Conservation (phyloP, 2,329 filamentous ascomycete species). For the Fusarium oligoseptatum region DNA sequence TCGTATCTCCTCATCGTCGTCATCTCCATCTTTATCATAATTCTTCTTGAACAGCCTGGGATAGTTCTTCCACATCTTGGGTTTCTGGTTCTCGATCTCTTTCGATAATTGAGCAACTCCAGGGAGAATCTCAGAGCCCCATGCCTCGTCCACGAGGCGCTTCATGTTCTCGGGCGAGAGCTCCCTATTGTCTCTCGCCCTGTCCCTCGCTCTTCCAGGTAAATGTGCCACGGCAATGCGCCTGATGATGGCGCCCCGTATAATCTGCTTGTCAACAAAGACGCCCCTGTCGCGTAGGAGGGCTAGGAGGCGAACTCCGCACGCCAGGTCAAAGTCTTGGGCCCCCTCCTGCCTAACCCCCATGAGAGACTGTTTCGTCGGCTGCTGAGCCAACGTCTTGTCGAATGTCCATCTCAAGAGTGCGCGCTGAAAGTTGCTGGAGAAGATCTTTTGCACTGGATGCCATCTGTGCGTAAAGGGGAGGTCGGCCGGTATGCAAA, state of each 20-base stretch:
- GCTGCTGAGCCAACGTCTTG: conserved; percentile 47
- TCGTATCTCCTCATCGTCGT: conserved; percentile 13
- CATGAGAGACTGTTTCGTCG: conserved; percentile 27
- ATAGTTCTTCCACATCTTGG: conserved; percentile 50
- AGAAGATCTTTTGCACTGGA: conserved; percentile 63
- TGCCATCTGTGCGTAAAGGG: conserved; percentile 57
- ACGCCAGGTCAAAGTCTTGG: conserved; percentile 51
- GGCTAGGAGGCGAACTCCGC: conserved; percentile 54
- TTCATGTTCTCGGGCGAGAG: conserved; percentile 49
- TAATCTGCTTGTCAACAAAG: conserved; percentile 50
- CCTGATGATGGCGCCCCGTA: conserved; percentile 47
- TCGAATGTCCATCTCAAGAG: conserved; percentile 63
- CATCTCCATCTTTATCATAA: conserved; percentile 39
- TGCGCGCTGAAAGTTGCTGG: conserved; percentile 52
- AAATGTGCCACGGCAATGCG: conserved; percentile 49
- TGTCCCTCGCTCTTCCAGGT: conserved; percentile 45
- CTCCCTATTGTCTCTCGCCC: conserved; percentile 50
- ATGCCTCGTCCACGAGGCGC: conserved; percentile 50
- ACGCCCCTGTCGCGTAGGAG: conserved; percentile 53
- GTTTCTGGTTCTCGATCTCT: conserved; percentile 48
- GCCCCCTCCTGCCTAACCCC: conserved; percentile 21
- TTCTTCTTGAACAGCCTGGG: conserved; percentile 46
- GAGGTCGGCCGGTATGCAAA: conserved; percentile 57
- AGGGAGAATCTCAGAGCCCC: conserved; percentile 51
- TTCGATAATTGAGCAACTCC: conserved; percentile 33